Evolutionary conservation across 2,329 filamentous ascomycete species (phyloP).

Genomic region (Aureobasidium vineae): DNA sequence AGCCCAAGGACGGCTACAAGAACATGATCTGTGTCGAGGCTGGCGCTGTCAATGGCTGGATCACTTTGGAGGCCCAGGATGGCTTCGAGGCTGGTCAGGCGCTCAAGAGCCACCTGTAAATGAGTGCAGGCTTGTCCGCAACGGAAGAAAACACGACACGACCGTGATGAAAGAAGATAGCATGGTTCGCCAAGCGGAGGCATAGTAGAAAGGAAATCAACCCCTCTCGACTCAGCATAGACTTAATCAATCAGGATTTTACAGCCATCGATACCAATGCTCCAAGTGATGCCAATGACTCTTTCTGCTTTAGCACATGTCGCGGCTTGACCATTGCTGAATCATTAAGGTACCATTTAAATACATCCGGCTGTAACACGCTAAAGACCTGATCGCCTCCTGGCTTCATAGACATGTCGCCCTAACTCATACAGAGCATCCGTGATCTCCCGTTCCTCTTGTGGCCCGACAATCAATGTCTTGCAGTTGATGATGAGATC

Average conservation of each 20-base stretch:
- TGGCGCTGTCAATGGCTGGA: constrained; percentile 77
- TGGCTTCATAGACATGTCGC: constrained; percentile 69
- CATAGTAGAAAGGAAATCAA: neutral
- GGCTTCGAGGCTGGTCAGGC: constrained; percentile 64
- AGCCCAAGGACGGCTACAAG: constrained; percentile 84
- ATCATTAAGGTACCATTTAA: neutral
- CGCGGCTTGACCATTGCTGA: neutral
- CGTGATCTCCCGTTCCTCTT: constrained; percentile 69
- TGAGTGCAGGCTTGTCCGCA: neutral
- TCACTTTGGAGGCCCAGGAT: constrained; percentile 76
- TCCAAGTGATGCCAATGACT: no score
- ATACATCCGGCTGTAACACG: neutral
- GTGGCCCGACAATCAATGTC: constrained; percentile 54
- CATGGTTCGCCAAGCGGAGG: neutral
- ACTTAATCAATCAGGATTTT: constrained; percentile 2
- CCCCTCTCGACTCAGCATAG: neutral
- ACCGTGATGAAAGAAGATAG: constrained; percentile 4
- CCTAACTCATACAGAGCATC: constrained; percentile 78
- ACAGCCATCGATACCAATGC: neutral
- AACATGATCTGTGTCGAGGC: constrained; percentile 95
- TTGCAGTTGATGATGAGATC: constrained; percentile 60
- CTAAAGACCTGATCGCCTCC: constrained; percentile 34
- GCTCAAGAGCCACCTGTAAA: constrained; percentile 41
- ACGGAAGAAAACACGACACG: neutral
- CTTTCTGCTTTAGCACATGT: neutral